Conservation (phyloP, 2,329 filamentous ascomycete species). For the Sphaceloma murrayae region DNA sequence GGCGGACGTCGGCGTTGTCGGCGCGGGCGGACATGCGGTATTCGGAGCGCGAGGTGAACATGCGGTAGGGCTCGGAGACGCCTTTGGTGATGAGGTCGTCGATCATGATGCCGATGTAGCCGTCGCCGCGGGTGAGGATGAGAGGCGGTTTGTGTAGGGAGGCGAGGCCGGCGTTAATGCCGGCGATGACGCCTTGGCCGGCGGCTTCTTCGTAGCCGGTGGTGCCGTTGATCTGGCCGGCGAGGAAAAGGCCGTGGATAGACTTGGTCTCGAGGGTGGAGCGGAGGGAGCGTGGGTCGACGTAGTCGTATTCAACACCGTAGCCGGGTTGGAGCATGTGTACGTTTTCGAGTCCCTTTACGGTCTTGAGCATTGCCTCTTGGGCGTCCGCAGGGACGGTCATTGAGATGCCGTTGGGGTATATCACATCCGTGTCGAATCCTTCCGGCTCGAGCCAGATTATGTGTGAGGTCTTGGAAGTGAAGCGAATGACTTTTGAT, state of each 20-base stretch:
- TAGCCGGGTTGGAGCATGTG: constrained; percentile 92
- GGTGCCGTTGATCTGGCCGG: constrained; percentile 95
- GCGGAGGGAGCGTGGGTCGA: constrained; percentile 79
- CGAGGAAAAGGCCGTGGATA: constrained; percentile 79
- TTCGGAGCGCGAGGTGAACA: constrained; percentile 95
- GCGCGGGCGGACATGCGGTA: constrained; percentile 87
- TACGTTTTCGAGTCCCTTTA: constrained; percentile 79
- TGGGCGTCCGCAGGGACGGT: constrained; percentile 86
- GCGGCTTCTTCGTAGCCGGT: constrained; percentile 97
- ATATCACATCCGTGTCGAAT: constrained; percentile 79
- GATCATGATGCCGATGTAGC: constrained; percentile 98
- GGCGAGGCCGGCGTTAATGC: constrained; percentile 84
- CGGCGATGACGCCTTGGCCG: constrained; percentile 83
- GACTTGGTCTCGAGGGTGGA: constrained; percentile 91
- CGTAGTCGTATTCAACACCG: constrained; percentile 97
- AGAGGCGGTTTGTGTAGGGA: constrained; percentile 57
- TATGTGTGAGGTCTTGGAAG: constrained; percentile 69
- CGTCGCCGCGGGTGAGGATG: constrained; percentile 68
- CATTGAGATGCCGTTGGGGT: constrained; percentile 96
- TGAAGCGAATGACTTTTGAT: constrained; percentile 84
- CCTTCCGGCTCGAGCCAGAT: constrained; percentile 98
- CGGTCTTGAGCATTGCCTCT: constrained; percentile 71
- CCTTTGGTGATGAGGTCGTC: constrained; percentile 96
- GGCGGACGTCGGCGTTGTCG: constrained; percentile 83
- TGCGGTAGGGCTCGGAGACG: constrained; percentile 91